Percentiles rank a stretch among this genome's conserved stretches.
These are phyloP conservation scores for Chlorencoelia australis DNA, from an alignment of 2,329 filamentous ascomycete species.

Conservation along the genomic window DNA sequence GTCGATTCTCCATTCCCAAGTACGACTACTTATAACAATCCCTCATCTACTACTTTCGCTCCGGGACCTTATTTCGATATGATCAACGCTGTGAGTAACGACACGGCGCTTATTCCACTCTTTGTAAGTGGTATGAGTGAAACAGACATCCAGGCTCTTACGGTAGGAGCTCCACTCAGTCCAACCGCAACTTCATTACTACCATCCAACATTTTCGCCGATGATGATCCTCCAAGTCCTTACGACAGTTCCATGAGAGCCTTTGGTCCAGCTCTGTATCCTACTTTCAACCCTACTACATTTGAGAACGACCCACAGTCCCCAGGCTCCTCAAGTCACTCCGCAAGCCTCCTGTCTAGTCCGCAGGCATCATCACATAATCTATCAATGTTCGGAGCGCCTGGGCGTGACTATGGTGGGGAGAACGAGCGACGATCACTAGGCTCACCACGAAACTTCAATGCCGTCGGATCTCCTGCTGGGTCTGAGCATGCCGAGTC, in stretches of 20 bases:
- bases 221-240: conserved; percentile 46
- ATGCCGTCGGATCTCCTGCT: conserved; percentile 22
- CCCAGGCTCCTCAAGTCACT: conserved; percentile 47
- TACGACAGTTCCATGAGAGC: conserved; percentile 17
- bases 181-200: conserved; percentile 66
- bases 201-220: conserved; percentile 54
- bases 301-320: conserved; percentile 44
- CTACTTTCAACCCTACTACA: conserved; percentile 29
- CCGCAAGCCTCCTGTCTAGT: conserved; percentile 48
- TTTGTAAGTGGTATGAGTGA: conserved; percentile 41
- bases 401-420: conserved; percentile 16
- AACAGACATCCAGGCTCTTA: conserved; percentile 50
- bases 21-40: conserved; percentile 33
- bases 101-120: conserved; percentile 23
- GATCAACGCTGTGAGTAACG: conserved; percentile 21
- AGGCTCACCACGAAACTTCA: conserved; percentile 21
- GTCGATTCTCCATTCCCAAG: conserved; percentile 28
- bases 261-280: conserved; percentile 24
- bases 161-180: conserved; percentile 60
- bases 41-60: conserved; percentile 35
- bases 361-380: conserved; percentile 51
- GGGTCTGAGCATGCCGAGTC: conserved; percentile 33
- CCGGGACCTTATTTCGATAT: conserved; percentile 37
- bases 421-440: conserved; percentile 22
- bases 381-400: conserved; percentile 38